These are phyloP conservation scores for Boletellus ananiceps DNA, from an alignment of 768 basidiomycete genomes.

Conservation along the genomic window DNA sequence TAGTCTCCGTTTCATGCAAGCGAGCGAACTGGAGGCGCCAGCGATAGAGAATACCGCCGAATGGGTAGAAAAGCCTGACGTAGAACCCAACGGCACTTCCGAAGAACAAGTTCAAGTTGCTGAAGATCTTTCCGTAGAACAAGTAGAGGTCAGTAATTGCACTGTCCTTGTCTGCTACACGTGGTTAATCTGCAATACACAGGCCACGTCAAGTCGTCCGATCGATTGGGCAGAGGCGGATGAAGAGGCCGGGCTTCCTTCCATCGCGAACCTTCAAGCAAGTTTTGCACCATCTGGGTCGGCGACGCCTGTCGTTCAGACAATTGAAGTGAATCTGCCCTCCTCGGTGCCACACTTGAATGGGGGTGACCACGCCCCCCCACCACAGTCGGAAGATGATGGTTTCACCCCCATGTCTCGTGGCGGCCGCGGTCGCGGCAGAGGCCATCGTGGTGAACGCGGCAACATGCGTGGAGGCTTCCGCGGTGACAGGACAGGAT, in stretches of 20 bases:
- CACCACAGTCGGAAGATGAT: constrained; percentile 45
- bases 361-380: constrained; percentile 20
- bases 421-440: constrained; percentile 46
- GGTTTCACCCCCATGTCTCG: constrained; percentile 51
- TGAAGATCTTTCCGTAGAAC: constrained; percentile 10
- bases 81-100: constrained; percentile 13
- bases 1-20: constrained; percentile 78
- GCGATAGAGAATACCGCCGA: constrained; percentile 51
- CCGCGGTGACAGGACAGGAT: constrained; percentile 34
- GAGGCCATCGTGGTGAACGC: constrained; percentile 39
- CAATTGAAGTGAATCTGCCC: constrained; percentile 34
- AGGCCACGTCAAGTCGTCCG: constrained; percentile 29
- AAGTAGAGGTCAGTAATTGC: constrained; percentile 32
- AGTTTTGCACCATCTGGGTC: constrained; percentile 72
- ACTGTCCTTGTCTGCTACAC: background rate
- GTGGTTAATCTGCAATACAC: background rate
- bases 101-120: constrained; percentile 16
- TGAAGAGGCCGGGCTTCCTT: constrained; percentile 74
- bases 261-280: constrained; percentile 70
- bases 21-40: constrained; percentile 64
- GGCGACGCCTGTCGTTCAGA: constrained; percentile 48
- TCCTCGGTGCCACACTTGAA: constrained; percentile 16
- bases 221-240: constrained; percentile 79
- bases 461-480: constrained; percentile 39
- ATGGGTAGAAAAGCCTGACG: constrained; percentile 51